Base-by-base conservation (phyloP, 1,139 yeast species). In the Yamadazyma taylorii region DNA sequence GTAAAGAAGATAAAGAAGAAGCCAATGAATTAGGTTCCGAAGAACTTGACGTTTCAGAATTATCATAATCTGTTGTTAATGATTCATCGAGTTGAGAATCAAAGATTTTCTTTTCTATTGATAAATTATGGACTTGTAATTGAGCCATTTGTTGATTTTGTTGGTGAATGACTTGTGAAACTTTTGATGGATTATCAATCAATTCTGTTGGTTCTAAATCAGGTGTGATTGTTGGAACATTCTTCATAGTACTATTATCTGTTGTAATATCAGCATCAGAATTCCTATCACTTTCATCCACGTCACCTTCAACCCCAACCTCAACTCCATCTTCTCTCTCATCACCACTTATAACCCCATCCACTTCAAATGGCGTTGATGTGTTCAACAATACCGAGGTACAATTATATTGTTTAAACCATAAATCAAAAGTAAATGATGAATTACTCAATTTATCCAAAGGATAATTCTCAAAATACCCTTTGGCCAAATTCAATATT, bases 1-100 rank as follows among this genome's bases (percentile, higher is more conserved):
- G 49, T 25, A 67, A 48, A 26, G 69, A 63, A 13, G 64, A 56
- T 16, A 68, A 40, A 7, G 75, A 69, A 1, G 75, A 69, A 5
- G 70, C 55, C 26, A 69, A 52, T 58, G 66, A 67, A 26, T 56
- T 56, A 21, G 52, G 41, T 30, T 43, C 39, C 4, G 68, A 60
- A 15, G 50, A 52, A 5, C 21, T 21, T 10, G 13, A 27, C 4
- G 30, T 27, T 16, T 27, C 30, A 10, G 59, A 51, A 10, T 40
- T 28, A 7, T 52, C 57, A 29, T 43, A 43, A 10, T 48, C 52
- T 16, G 50, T 47, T 24, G 37, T n/a, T n/a, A n/a, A 14, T 36
- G 55, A 41, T 29, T 50, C 56, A 32, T 63, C 69, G 37, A 57
- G 62, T 27, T 27, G 30, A 35, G 47, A 48, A n/a, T 54, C 56